phyloP scores from a whole-genome alignment of 108 stramenopile genomes.

The Skeletonema potamos region DNA sequence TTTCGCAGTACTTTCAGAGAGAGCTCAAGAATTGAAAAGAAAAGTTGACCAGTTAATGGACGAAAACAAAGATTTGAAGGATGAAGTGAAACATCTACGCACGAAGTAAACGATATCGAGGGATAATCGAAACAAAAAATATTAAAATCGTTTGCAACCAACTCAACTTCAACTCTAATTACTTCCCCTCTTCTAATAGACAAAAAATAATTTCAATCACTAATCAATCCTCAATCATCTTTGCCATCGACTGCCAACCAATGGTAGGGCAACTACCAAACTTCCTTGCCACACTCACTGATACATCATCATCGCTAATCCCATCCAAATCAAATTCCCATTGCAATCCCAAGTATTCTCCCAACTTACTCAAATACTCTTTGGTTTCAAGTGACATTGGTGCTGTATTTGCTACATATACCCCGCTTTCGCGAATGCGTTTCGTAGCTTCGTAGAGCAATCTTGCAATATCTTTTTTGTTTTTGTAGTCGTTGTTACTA shows the following conservation, averaged over 20 bases:
- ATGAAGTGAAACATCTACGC: too few relatives aligned
- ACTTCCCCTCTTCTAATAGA: background rate
- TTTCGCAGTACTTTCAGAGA: too few relatives aligned
- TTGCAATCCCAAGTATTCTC: conserved; percentile 20
- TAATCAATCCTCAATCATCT: conserved; percentile 5
- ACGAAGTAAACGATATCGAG: too few relatives aligned
- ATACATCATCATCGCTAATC: conserved; percentile 7
- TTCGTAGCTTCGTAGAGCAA: conserved; percentile 14
- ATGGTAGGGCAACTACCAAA: conserved; percentile 7
- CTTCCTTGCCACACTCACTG: conserved; percentile 18
- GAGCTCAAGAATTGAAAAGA: too few relatives aligned
- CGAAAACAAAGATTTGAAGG: too few relatives aligned
- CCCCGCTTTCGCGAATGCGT: conserved; percentile 5
- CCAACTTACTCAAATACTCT: conserved; percentile 9
- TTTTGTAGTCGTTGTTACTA: background rate
- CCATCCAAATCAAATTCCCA: conserved; percentile 29
- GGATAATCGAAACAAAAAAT: too few relatives aligned
- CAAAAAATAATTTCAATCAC: background rate
- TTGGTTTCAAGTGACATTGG: background rate
- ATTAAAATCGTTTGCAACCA: background rate
- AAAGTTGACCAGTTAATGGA: too few relatives aligned
- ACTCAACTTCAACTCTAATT: background rate
- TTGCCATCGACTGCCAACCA: conserved; percentile 12
- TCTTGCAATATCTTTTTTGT: conserved; percentile 2
- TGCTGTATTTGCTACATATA: conserved; percentile 14